Base-by-base conservation (phyloP, 169 alveolate genomes). In the Plasmodium gonderi region DNA sequence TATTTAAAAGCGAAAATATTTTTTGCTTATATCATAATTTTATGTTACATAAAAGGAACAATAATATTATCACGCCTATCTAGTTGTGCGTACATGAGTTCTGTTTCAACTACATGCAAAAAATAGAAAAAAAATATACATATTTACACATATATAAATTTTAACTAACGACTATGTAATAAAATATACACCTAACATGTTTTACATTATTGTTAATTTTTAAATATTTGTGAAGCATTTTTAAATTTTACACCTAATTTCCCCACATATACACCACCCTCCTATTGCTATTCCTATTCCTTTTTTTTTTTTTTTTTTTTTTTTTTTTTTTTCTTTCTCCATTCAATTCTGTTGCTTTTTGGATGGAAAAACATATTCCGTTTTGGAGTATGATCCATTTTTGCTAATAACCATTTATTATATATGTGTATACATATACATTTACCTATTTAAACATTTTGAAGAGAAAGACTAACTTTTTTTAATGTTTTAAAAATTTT, bases 151-250 rank as follows among this genome's bases (percentile, higher is more conserved):
- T 0, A n/a, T n/a, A n/a, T n/a, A n/a, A n/a, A n/a, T n/a, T n/a
- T n/a, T n/a, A n/a, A n/a, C n/a, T n/a, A n/a, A n/a, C n/a, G n/a
- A n/a, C 9, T 36, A 29, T 20, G 36, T 60, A 60, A 36, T 60
- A 60, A 36, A 20, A 60, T 60, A 60, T 29, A 38, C 79, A 47
- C 49, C 26, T 65, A 65, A 65, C 54, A 17, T 47, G 68, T 80
- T 80, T 80, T 20, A 29, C 72, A 60, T 20, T 54, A 64, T 54
- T 54, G 49, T 80, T 31, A 80, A 80, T 42, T 40, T 80, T 80
- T 80, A 80, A 80, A 38, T 80, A 67, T 64, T 80, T 80, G 91
- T 80, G 65, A 80, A 80, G n/a, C 29, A 64, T 80, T 80, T 80
- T 64, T 80, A 67, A 80, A 80, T 64, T 12, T 38, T 80, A 42